phyloP scores from a whole-genome alignment of 495 filamentous ascomycete genomes.

The Penicillium longicatenatum region DNA sequence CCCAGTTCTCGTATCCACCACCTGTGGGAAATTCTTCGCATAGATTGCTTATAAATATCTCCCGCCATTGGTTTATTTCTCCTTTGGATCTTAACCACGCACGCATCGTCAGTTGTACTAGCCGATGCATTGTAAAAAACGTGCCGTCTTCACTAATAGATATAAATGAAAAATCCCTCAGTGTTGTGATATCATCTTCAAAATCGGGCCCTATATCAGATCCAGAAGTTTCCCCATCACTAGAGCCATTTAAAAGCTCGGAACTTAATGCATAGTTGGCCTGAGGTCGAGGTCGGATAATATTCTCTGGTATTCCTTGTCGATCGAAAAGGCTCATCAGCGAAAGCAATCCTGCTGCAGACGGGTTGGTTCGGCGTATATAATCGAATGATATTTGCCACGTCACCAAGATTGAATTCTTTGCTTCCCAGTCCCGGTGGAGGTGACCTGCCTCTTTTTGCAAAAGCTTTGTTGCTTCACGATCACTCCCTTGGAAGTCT shows the following conservation, averaged over 20 bases:
- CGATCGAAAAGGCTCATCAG: slow-evolving; percentile 30
- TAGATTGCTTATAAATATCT: slow-evolving; percentile 41
- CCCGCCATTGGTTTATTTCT: slow-evolving; percentile 33
- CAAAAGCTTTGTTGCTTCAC: not conserved
- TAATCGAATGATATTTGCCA: slow-evolving; percentile 37
- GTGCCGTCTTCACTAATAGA: slow-evolving; percentile 10
- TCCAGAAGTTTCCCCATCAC: not conserved
- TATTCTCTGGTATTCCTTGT: slow-evolving; percentile 11
- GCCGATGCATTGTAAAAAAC: slow-evolving; percentile 21
- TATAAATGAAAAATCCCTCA: slow-evolving; percentile 46
- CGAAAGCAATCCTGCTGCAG: slow-evolving; percentile 28
- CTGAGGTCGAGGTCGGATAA: not conserved
- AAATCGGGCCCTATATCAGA: slow-evolving; percentile 22
- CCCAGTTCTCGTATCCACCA: slow-evolving; percentile 37
- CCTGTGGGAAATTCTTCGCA: slow-evolving; percentile 41
- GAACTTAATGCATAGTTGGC: not conserved
- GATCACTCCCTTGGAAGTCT: slow-evolving; percentile 24
- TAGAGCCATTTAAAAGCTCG: not conserved
- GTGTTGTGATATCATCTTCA: slow-evolving; percentile 42
- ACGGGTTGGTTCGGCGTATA: slow-evolving; percentile 18
- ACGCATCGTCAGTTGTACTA: slow-evolving; percentile 25
- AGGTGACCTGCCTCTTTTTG: slow-evolving; percentile 3
- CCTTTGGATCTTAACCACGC: slow-evolving; percentile 27
- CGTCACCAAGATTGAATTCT: slow-evolving; percentile 29
- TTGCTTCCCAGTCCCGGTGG: slow-evolving; percentile 21